Evolutionary conservation across 2,329 filamentous ascomycete species (phyloP), one percentile per base, ranked within the genome.

Genomic region (Cordyceps militaris): DNA sequence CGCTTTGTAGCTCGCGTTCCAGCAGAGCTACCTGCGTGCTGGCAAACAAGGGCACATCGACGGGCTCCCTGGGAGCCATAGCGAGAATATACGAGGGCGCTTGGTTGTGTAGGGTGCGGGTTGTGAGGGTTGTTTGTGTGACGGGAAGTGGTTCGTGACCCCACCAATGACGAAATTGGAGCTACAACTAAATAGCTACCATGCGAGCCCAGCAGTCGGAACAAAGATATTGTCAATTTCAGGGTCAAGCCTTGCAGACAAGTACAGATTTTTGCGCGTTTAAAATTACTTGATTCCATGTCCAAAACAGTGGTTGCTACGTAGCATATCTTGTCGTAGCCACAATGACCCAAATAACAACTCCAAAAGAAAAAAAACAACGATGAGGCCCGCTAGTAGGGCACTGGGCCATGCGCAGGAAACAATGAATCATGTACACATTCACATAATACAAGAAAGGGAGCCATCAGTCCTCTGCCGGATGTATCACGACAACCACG

Each of bases 11-110:
- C 71, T 95, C 90, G 53, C 76, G 76, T 47, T 84, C 79, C 40
- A 95, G 81, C 51, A 95, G 83, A 40, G 78, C 72, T 54, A 92
- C 80, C 70, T 95, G 90, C 1, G 82, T 82, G 48, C 76, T 71
- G 10, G 89, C 88, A 71, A 94, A 95, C 48, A 81, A 72, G 48
- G 84, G 73, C 59, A 92, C 80, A 67, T 87, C 81, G 61, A 84
- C 67, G n/a, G 77, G 73, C 67, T 73, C 63, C 61, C 65, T 67
- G 51, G 67, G 60, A 43, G 73, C 58, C 75, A 76, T 77, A 38
- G 28, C n/a, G 26, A 23, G n/a, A 16, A 10, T 40, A 9, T 48
- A 24, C 2, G 44, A n/a, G 38, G 60, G 52, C 19, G 59, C 50
- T 43, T 14, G 56, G 24, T 9, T 19, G 43, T 32, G 21, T 36